phyloP scores from a whole-genome alignment of 2,329 filamentous ascomycete genomes.

The Aspergillus sergii region DNA sequence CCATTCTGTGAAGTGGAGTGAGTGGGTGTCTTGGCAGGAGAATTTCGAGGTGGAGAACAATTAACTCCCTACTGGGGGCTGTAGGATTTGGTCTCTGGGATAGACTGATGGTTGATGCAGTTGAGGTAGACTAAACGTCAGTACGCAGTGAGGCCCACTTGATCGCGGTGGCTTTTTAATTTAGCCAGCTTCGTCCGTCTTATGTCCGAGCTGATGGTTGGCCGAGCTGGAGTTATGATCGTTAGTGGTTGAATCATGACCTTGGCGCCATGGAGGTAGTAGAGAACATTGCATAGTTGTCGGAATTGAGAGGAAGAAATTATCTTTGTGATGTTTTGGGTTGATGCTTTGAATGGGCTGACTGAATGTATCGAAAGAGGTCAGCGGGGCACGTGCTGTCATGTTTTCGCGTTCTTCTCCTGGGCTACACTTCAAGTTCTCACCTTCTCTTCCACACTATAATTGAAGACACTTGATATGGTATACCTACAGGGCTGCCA shows the following conservation, averaged over 20 bases:
- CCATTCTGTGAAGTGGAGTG: neutral
- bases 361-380: too few relatives aligned
- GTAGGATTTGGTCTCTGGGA: neutral
- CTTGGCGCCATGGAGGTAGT: neutral
- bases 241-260: neutral
- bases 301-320: neutral
- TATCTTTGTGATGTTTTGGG: too few relatives aligned
- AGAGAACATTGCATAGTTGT: neutral
- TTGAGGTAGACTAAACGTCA: neutral
- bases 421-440: neutral
- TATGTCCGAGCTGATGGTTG: neutral
- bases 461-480: neutral
- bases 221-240: too few relatives aligned
- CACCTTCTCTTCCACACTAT: neutral
- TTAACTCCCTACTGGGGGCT: neutral
- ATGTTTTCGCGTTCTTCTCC: neutral
- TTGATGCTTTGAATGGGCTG: too few relatives aligned
- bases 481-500: neutral
- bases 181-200: neutral
- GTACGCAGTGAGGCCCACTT: neutral
- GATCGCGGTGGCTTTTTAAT: neutral
- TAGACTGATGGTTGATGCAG: neutral
- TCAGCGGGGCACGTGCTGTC: neutral
- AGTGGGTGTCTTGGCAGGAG: neutral
- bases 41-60: neutral